Base-by-base conservation (phyloP, 164 flowering plant genomes). In the Taxillus chinensis region DNA sequence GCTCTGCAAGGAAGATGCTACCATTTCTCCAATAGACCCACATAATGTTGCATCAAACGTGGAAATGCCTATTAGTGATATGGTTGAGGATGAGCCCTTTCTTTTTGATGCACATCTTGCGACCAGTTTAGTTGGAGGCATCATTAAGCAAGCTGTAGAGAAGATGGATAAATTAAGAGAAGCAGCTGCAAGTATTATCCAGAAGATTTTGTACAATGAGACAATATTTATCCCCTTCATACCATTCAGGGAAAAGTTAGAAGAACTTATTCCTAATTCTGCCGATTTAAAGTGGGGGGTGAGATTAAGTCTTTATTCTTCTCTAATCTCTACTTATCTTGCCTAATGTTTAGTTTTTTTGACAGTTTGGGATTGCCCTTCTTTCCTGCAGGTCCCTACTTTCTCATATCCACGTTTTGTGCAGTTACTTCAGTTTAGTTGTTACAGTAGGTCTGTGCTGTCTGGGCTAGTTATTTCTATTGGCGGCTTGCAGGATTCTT, bases 401-500 rank as follows among this genome's bases (percentile, higher is more conserved):
- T 67, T 86, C 57, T 85, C 96, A 12, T 93, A 70, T 73, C 95
- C 96, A 72, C 87, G 91, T 17, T 87, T 93, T 66, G 76, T 93
- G 12, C 80, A 79, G 70, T 73, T 90, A 64, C 90, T 90, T 66
- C 73, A 78, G 70, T 70, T 89, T 70, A 70, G 71, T 68, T 86
- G 90, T 66, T 93, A 86, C 63, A 87, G 99, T 67, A 87, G 70
- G 70, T 63, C 62, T 64, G 72, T 93, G n/a, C 64, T 90, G 53
- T 89, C 96, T 66, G 99, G 96, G 43, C 77, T 90, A 66, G 99
- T 93, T 65, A 76, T 86, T 57, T 82, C 97, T 39, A 63, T 79
- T 73, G 99, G 99, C 63, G 99, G 97, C 27, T 68, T 90, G 72
- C 91, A 89, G 86, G 97, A 90, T 63, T 90, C 91, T n/a, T 76